Base-by-base conservation (phyloP, 139 green algal genomes). In the Chlamydomonas applanata region DNA sequence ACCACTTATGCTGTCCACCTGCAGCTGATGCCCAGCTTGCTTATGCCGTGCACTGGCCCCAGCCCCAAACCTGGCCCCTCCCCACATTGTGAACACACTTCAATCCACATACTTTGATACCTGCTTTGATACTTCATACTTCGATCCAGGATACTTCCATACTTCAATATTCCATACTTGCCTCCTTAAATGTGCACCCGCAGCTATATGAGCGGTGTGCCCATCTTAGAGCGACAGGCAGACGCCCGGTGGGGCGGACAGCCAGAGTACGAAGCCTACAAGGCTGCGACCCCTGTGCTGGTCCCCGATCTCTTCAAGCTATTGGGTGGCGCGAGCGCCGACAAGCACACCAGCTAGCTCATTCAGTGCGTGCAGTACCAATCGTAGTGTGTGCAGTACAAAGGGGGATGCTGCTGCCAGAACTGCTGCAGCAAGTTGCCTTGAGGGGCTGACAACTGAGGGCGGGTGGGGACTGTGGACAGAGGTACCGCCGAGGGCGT, bases 231-330 rank as follows among this genome's bases (percentile, higher is more conserved):
- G 74, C 63, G 72, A 30, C 75, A 72, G 30, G 85, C 78, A 2
- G 69, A 88, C 30, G 46, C 83, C 54, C 74, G 86, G 16, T 96
- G 88, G 88, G 91, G 90, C 9, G 62, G 72, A 20, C 59, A 67
- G 40, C 29, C 57, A 2, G 68, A 71, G 56, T 75, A 77, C 69
- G 34, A 75, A 33, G 35, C 17, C 1, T 75, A 81, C 68, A 81
- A 79, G 53, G 33, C 32, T 20, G 33, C 5, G 30, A 71, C 63
- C 5, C 63, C 63, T 29, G 35, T 71, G 2, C 30, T 71, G 17
- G 34, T 71, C 4, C 63, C 63, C 4, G 40, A 49, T 11, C 40
- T 49, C 7, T 49, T 49, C 40, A 49, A 49, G 11, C 11, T 49
- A 11, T 49, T 49, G 40, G 40, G 40, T 11, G 40, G 40, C 40